A percentile compares a stretch with the other conserved stretches of the same genome.
Conservation (phyloP, 345 rosid species). For the Corymbia maculata region DNA sequence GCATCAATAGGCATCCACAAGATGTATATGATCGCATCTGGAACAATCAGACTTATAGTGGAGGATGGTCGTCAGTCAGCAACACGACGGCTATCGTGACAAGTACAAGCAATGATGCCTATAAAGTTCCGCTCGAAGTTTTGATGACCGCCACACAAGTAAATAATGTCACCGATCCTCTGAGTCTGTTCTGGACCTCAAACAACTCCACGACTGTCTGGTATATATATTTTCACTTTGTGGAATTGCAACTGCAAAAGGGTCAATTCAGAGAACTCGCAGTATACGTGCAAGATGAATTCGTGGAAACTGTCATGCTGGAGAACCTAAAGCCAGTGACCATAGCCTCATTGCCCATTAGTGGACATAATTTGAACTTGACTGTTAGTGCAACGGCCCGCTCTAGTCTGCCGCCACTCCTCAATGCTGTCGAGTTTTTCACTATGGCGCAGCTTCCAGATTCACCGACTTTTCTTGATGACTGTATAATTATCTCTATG, state of each 20-base stretch:
- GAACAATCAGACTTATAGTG: not conserved
- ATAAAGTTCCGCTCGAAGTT: not conserved
- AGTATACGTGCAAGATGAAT: not conserved
- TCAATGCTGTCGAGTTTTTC: constrained; percentile 20
- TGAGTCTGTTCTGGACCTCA: not conserved
- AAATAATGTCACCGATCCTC: not conserved
- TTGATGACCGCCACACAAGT: not conserved
- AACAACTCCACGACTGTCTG: not conserved
- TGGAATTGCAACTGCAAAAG: constrained; percentile 13
- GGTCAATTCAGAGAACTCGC: not conserved
- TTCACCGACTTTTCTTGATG: not conserved
- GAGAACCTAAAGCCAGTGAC: not conserved
- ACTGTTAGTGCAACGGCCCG: too few species aligned
- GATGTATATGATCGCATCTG: not conserved
- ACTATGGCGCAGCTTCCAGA: constrained; percentile 2
- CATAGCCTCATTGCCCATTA: not conserved
- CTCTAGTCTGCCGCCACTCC: too few species aligned
- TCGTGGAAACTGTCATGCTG: not conserved
- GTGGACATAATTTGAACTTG: not conserved
- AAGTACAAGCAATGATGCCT: not conserved
- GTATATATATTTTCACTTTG: not conserved
- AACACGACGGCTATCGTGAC: not conserved
- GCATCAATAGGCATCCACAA: not conserved
- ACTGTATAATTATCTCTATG: not conserved
- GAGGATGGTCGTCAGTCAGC: not conserved